phyloP scores from a whole-genome alignment of 163 green algal genomes.

The Coccomyxa subellipsoidea region DNA sequence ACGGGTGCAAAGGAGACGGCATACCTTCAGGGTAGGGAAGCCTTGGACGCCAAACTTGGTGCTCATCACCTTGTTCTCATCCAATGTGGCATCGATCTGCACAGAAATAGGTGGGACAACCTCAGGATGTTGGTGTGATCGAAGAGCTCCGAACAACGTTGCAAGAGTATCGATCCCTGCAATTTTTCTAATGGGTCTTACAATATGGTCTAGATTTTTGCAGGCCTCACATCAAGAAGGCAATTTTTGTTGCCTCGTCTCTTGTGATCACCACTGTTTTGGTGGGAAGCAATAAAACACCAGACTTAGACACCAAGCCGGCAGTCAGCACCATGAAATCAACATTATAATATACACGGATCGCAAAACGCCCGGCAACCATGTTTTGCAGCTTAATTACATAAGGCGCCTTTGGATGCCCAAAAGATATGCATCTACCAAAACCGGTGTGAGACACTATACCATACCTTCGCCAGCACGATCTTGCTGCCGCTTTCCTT shows the following conservation, averaged over 20 bases:
- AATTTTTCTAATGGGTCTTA: too few species aligned
- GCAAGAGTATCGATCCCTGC: too few species aligned
- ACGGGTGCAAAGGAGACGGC: neutral
- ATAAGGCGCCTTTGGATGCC: neutral
- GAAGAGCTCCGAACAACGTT: too few species aligned
- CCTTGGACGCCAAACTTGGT: constrained; percentile 48
- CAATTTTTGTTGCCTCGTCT: neutral
- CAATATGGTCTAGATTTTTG: neutral
- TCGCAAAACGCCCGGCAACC: neutral
- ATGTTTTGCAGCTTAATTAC: neutral
- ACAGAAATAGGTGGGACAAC: neutral
- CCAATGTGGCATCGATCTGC: constrained; percentile 44
- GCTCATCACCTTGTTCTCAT: constrained; percentile 55
- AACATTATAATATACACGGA: neutral
- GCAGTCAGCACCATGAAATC: too few species aligned
- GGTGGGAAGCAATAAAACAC: neutral
- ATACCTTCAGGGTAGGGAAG: constrained; percentile 63
- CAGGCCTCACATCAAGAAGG: neutral
- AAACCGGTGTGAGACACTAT: neutral
- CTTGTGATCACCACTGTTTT: neutral
- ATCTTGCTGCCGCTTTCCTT: constrained; percentile 15
- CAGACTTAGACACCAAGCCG: too few species aligned
- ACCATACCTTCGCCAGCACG: neutral
- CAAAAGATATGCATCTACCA: constrained; percentile 1
- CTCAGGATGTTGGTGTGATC: neutral